Conservation (phyloP, 2,329 filamentous ascomycete species). For the Clonostachys chloroleuca region DNA sequence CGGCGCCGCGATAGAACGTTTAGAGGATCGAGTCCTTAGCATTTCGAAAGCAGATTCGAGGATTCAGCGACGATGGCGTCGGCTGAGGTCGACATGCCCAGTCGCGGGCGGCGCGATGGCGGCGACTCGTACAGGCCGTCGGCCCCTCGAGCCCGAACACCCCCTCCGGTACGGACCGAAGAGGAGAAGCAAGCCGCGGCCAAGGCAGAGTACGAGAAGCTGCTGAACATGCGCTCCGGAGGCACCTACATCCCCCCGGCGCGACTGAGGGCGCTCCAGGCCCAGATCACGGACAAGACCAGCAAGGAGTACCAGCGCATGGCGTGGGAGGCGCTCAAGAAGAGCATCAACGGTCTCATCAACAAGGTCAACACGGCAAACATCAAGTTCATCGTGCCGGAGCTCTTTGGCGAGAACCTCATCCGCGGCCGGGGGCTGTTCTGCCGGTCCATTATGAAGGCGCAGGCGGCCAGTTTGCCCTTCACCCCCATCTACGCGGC, state of each 20-base stretch:
- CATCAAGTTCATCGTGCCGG: constrained; percentile 95
- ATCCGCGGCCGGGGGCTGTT: constrained; percentile 88
- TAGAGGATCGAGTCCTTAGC: neutral
- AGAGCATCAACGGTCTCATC: constrained; percentile 96
- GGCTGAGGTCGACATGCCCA: constrained; percentile 34
- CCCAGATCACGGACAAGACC: constrained; percentile 93
- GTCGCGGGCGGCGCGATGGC: constrained; percentile 32
- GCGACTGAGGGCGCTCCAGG: constrained; percentile 83
- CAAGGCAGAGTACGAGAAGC: constrained; percentile 90
- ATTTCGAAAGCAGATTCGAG: neutral
- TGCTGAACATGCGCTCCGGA: constrained; percentile 87
- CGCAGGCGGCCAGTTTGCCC: constrained; percentile 89
- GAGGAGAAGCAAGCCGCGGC: constrained; percentile 84
- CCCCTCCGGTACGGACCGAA: constrained; percentile 50
- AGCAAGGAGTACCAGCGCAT: constrained; percentile 98
- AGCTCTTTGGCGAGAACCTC: constrained; percentile 92
- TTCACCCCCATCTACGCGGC: constrained; percentile 96
- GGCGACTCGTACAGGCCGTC: constrained; percentile 44
- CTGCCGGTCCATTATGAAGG: constrained; percentile 97
- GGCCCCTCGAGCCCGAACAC: constrained; percentile 20
- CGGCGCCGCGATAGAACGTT: too few relatives aligned
- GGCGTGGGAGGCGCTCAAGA: constrained; percentile 98
- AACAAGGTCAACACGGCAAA: constrained; percentile 99
- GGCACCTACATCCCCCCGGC: constrained; percentile 96
- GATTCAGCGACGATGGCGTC: constrained; percentile 32